Percentiles rank a stretch among this genome's conserved stretches.
phyloP scores from a whole-genome alignment of 225 moss, liverwort and hornwort species.

The Pseudoscleropodium purum region DNA sequence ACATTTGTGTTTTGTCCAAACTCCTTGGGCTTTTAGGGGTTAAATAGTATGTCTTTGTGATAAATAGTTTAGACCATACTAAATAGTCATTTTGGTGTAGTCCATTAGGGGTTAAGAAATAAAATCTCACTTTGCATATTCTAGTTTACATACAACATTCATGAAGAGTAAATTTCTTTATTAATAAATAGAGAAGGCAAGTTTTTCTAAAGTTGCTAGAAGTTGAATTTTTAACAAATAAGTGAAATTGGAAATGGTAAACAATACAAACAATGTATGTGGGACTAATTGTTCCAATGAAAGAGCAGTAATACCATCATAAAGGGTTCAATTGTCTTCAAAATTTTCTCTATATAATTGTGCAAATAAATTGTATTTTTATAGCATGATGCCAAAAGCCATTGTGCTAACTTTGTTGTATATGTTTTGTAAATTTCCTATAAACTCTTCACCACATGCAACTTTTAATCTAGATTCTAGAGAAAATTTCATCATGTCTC shows the following conservation, averaged over 20 bases:
- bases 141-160: rapidly evolving
- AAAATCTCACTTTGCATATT: not conserved
- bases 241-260: not conserved
- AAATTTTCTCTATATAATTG: not conserved
- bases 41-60: too few species aligned
- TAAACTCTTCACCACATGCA: not conserved
- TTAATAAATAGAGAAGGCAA: not conserved
- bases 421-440: not conserved
- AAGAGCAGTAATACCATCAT: not conserved
- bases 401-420: not conserved
- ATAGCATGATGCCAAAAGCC: not conserved
- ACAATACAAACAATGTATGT: not conserved
- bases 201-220: not conserved
- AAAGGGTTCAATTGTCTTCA: not conserved
- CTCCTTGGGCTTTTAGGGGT: too few species aligned
- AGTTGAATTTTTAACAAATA: not conserved
- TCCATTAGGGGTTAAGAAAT: not conserved
- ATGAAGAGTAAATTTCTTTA: not conserved
- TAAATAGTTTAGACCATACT: not conserved
- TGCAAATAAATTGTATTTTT: not conserved
- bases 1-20: too few species aligned
- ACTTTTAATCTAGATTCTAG: not conserved
- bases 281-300: too few species aligned
- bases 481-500: not conserved
- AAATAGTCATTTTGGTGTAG: not conserved